phyloP scores from a whole-genome alignment of 2,329 filamentous ascomycete genomes.

The Pestalotiopsis sp. region DNA sequence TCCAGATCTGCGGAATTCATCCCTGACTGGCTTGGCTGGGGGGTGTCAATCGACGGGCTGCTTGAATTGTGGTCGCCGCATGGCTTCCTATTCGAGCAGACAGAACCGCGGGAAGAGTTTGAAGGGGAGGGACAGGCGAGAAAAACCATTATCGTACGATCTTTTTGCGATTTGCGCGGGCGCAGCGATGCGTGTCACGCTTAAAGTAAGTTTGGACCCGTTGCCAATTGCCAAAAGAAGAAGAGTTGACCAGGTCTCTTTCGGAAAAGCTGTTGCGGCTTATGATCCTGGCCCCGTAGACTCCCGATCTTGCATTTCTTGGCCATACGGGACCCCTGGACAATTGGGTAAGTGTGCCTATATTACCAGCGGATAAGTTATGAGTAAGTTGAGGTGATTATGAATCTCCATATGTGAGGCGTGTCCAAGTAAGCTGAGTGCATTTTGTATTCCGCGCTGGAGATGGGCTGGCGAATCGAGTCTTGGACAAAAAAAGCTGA shows the following conservation, averaged over 20 bases:
- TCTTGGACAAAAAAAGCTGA: too few species aligned
- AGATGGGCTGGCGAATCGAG: too few species aligned
- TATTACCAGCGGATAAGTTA: neutral
- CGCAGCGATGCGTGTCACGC: neutral
- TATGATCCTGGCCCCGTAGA: neutral
- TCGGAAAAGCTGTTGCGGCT: neutral
- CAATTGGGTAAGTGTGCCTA: too few species aligned
- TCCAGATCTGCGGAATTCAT: neutral
- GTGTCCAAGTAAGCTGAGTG: too few species aligned
- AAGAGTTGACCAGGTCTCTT: neutral
- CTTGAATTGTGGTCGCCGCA: conserved; percentile 1
- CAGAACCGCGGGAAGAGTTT: neutral
- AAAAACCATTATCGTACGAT: conserved; percentile 9
- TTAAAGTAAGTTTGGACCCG: neutral
- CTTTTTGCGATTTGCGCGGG: neutral
- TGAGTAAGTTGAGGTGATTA: neutral
- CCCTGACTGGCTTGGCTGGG: too few species aligned
- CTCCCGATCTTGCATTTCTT: conserved; percentile 5
- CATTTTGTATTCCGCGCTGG: too few species aligned
- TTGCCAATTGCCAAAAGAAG: neutral
- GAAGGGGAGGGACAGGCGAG: neutral
- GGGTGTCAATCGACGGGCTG: neutral
- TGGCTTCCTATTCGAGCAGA: conserved; percentile 11
- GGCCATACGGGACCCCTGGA: neutral
- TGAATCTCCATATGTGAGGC: too few species aligned